Evolutionary conservation across 768 basidiomycete genomes (phyloP), one percentile per base, ranked within the genome.

Genomic region (Leccinellum luteum): DNA sequence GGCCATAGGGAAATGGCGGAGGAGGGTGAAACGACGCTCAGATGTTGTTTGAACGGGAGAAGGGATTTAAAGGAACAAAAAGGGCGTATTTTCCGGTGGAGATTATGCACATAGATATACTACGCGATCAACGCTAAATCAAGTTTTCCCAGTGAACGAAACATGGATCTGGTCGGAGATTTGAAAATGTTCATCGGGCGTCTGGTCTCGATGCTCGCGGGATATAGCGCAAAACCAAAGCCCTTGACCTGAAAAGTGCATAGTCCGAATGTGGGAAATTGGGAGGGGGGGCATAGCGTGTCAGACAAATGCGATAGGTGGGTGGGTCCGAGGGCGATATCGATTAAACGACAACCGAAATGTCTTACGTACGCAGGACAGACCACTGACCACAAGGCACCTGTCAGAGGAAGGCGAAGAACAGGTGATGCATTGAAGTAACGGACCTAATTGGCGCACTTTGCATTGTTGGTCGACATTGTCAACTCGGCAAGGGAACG

Each of bases 31-130:
- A 63, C 61, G 64, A 66, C 51, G 68, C 64, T 61, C 56, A 54
- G 52, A 57, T 61, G 23, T 60, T 52, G 61, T 59, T 64, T 61
- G 55, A 54, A 64, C 57, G 60, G 60, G 55, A 60, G 56, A 54
- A 58, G 66, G 67, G 59, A 64, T 70, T 70, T 71, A 73, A 71
- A 69, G 60, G 69, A 64, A 57, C 34, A 53, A 67, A 60, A 57
- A 51, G 64, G 64, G 55, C 54, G 51, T 57, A 60, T 67, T 69
- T 65, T 54, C 63, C 69, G 69, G 71, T 71, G 60, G 69, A 71
- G 67, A 72, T 74, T 74, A 66, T 73, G 67, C 65, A 73, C 69
- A 69, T 73, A 74, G 73, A 74, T 74, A 73, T 69, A 74, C 69
- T 71, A 74, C 71, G 71, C 64, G 71, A 72, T 74, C 71, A 74